Percentiles rank a stretch among this genome's conserved stretches.
Evolutionary conservation across 2,329 filamentous ascomycete genomes (phyloP).

Genomic region (Cytospora leucostoma): DNA sequence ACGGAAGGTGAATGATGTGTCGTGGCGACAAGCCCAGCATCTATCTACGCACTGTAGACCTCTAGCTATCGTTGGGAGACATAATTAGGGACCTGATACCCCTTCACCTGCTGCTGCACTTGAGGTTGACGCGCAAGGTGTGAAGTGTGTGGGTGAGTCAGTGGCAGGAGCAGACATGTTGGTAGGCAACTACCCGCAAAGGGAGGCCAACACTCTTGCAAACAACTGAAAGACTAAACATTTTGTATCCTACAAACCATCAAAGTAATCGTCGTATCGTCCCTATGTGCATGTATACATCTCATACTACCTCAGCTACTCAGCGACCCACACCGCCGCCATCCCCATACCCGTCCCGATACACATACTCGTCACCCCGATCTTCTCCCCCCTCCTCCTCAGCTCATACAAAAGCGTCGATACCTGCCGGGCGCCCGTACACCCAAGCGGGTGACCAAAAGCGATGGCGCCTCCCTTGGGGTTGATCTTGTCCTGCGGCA

Average conservation of each 20-base stretch:
- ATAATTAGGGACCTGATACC: background rate
- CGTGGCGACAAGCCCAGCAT: background rate
- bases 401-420: conserved; percentile 90
- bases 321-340: conserved; percentile 94
- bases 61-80: background rate
- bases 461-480: conserved; percentile 96
- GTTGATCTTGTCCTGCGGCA: conserved; percentile 88
- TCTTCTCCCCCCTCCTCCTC: conserved; percentile 76
- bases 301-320: conserved; percentile 49
- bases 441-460: conserved; percentile 92
- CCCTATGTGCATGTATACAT: background rate
- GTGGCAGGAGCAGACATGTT: background rate
- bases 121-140: background rate
- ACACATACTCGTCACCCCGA: conserved; percentile 96
- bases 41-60: background rate
- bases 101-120: background rate
- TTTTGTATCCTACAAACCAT: background rate
- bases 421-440: conserved; percentile 91
- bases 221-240: background rate
- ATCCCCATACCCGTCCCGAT: conserved; percentile 97
- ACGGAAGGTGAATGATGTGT: background rate
- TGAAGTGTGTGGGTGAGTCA: background rate
- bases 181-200: background rate
- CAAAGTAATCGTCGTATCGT: background rate
- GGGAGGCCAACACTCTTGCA: background rate